A percentile compares a stretch with the other conserved stretches of the same genome.
These are phyloP conservation scores for Coemansia sp. DNA, from an alignment of 192 early-diverging fungal species.

Conservation along the genomic window DNA sequence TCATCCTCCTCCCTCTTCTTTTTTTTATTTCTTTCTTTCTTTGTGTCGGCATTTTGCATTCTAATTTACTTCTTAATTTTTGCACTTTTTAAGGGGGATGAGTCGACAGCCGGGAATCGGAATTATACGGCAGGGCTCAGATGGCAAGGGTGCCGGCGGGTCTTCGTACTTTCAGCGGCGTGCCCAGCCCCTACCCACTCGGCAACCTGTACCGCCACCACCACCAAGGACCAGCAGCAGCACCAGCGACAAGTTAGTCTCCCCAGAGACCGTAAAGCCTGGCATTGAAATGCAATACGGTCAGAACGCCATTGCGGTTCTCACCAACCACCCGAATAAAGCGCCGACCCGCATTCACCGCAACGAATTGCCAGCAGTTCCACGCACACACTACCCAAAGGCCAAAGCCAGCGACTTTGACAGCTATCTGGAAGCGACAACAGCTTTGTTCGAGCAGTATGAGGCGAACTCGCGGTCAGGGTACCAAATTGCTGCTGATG, in stretches of 20 bases:
- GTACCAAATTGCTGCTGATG: slow-evolving; percentile 53
- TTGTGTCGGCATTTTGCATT: neutral
- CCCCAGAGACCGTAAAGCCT: neutral
- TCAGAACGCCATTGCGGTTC: slow-evolving; percentile 53
- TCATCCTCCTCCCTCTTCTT: neutral
- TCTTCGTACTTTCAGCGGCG: slow-evolving; percentile 56
- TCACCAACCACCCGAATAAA: slow-evolving; percentile 56
- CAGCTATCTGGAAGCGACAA: slow-evolving; percentile 72
- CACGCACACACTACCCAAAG: slow-evolving; percentile 55
- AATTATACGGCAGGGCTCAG: slow-evolving; percentile 41
- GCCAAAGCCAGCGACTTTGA: slow-evolving; percentile 84
- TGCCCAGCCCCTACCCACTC: slow-evolving; percentile 31
- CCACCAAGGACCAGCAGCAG: neutral
- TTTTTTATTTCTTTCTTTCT: neutral
- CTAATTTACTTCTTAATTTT: neutral
- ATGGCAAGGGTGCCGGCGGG: slow-evolving; percentile 27
- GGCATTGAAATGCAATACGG: slow-evolving; percentile 21
- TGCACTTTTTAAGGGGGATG: slow-evolving; percentile 20
- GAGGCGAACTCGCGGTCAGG: slow-evolving; percentile 63
- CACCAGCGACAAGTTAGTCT: neutral
- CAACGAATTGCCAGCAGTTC: slow-evolving; percentile 54
- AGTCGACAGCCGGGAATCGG: slow-evolving; percentile 54
- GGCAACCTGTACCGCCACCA: neutral
- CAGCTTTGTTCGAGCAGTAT: slow-evolving; percentile 81
- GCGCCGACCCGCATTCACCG: slow-evolving; percentile 53